Evolutionary conservation across 139 green algal genomes (phyloP), one percentile per base, ranked within the genome.

Genomic region (Chlamydomonas sphaeroides): DNA sequence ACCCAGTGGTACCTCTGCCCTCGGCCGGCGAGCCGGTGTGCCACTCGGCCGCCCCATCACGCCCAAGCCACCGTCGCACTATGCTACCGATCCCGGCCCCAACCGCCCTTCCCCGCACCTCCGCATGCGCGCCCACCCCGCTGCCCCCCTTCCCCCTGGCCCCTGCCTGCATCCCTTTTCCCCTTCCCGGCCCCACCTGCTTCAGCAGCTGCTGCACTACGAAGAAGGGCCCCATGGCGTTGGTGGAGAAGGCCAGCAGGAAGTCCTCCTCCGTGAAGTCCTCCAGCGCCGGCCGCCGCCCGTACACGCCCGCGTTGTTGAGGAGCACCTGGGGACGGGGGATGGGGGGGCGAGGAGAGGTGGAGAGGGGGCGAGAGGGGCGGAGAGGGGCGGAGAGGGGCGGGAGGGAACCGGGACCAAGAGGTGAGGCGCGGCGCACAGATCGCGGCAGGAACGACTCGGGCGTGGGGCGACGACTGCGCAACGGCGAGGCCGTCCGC

Each of bases 171-270:
- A 21, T 38, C 36, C 65, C 25, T 49, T 17, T 25, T 11, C 30
- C 17, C 35, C 17, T 15, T 18, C 26, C 33, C 20, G 23, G 48
- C 14, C 48, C n/a, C 65, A 72, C 86, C 62, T 77, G 79, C 36
- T 72, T 69, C 18, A 87, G 56, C 25, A 94, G 78, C 68, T 90
- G 70, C 84, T 93, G 90, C 30, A 83, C 48, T 30, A 93, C 87
- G 38, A 94, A 69, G 61, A 94, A 92, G 0, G 90, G 90, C 3
- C 90, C 90, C 67, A 89, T 26, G 0, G 86, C 28, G 65, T 93
- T 93, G 33, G 82, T 83, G 3, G 45, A 70, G 71, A 93, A 92
- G 20, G 65, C 59, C 20, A 53, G n/a, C 63, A 87, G 42, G 57
- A 94, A 92, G 80, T 92, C 89, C 28, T 85, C 74, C 49, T 66